A percentile compares a stretch with the other conserved stretches of the same genome.
phyloP scores from a whole-genome alignment of 2,329 filamentous ascomycete genomes.

The Fusarium clavum region DNA sequence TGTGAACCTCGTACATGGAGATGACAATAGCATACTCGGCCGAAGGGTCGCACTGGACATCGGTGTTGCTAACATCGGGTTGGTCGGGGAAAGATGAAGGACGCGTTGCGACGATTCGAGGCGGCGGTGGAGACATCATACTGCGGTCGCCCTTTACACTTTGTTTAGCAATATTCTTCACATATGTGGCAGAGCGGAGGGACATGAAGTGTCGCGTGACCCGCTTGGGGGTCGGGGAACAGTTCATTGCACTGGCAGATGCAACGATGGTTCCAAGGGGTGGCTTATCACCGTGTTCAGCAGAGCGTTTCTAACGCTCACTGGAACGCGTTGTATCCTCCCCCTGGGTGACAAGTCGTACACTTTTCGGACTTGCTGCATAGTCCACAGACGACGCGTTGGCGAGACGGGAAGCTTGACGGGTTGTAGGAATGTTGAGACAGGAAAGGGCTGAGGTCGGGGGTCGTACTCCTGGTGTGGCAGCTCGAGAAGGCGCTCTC shows the following conservation, averaged over 20 bases:
- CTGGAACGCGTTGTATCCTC: constrained; percentile 41
- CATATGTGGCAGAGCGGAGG: constrained; percentile 58
- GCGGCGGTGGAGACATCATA: constrained; percentile 62
- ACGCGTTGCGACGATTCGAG: constrained; percentile 73
- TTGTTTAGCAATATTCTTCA: constrained; percentile 62
- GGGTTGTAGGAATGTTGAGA: constrained; percentile 43
- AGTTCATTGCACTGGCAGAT: constrained; percentile 47
- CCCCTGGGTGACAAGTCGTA: constrained; percentile 57
- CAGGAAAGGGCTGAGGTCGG: constrained; percentile 51
- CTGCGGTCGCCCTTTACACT: constrained; percentile 63
- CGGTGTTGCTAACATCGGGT: constrained; percentile 79
- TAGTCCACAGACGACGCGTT: constrained; percentile 48
- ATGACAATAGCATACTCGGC: constrained; percentile 89
- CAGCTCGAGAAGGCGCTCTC: constrained; percentile 72
- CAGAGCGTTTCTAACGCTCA: constrained; percentile 49
- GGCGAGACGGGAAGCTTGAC: constrained; percentile 31
- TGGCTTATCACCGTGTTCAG: constrained; percentile 28
- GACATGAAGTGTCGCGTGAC: constrained; percentile 53
- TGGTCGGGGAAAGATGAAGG: constrained; percentile 77
- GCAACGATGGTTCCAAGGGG: constrained; percentile 28
- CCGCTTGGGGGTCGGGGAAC: constrained; percentile 51
- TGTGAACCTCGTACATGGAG: constrained; percentile 99
- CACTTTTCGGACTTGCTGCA: constrained; percentile 55
- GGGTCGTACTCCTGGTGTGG: constrained; percentile 75
- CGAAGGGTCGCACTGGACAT: constrained; percentile 67